These are phyloP conservation scores for Fusarium subglutinans DNA, from an alignment of 2,329 filamentous ascomycete species.

Conservation along the genomic window DNA sequence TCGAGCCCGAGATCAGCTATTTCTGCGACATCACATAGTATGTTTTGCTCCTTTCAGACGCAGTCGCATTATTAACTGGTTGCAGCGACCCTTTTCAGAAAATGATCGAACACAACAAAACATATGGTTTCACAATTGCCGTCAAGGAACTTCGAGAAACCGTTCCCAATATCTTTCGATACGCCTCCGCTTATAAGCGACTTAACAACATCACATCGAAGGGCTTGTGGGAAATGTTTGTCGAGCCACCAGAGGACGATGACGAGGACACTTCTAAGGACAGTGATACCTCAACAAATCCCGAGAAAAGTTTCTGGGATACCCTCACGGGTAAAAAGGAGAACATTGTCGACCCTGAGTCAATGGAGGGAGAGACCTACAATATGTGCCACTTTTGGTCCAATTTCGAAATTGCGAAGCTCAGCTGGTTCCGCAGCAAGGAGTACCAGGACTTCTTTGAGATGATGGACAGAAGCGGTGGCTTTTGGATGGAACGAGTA, in stretches of 20 bases:
- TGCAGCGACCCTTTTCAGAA: conserved; percentile 89
- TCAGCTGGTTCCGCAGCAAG: conserved; percentile 97
- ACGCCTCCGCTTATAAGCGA: conserved; percentile 97
- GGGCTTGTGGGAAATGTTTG: conserved; percentile 98
- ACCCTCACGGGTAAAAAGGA: conserved; percentile 76
- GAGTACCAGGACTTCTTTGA: conserved; percentile 98
- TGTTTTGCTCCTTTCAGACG: not conserved
- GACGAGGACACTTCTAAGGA: conserved; percentile 71
- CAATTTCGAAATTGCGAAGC: conserved; percentile 96
- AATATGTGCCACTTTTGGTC: conserved; percentile 99
- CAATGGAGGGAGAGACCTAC: conserved; percentile 97
- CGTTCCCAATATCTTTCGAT: conserved; percentile 97
- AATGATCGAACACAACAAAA: conserved; percentile 96
- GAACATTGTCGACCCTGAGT: conserved; percentile 87
- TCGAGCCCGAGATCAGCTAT: conserved; percentile 99
- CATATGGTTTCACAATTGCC: conserved; percentile 98
- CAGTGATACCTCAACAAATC: conserved; percentile 71
- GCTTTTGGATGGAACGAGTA: conserved; percentile 99
- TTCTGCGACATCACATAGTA: conserved; percentile 99
- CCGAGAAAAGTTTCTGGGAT: conserved; percentile 79
- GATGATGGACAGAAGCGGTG: conserved; percentile 98
- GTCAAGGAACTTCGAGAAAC: conserved; percentile 98
- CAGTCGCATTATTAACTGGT: conserved; percentile 14
- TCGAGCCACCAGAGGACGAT: conserved; percentile 75
- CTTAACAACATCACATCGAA: conserved; percentile 89